A percentile compares a stretch with the other conserved stretches of the same genome.
Evolutionary conservation across 108 stramenopile species (phyloP).

Genomic region (Cyclostephanos invisitatus): DNA sequence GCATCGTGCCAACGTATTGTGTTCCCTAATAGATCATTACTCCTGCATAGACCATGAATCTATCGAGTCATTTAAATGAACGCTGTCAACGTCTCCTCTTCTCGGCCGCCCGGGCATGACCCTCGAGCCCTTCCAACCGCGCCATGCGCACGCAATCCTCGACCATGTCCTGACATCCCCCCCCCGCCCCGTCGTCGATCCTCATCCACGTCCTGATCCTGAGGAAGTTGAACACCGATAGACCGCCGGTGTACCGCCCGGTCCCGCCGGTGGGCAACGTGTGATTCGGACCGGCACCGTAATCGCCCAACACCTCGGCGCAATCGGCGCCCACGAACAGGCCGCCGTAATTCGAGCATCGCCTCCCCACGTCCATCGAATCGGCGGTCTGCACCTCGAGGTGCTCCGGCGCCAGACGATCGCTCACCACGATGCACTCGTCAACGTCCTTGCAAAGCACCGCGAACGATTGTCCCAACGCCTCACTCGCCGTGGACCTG

Average conservation of each 20-base stretch:
- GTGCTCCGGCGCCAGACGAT: slow-evolving; percentile 96
- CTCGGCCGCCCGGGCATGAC: slow-evolving; percentile 97
- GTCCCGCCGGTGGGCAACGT: slow-evolving; percentile 98
- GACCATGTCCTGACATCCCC: slow-evolving; percentile 77
- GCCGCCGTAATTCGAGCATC: slow-evolving; percentile 93
- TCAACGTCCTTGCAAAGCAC: slow-evolving; percentile 82
- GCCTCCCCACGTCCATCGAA: slow-evolving; percentile 65
- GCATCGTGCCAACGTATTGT: too few species aligned
- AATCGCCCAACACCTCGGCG: slow-evolving; percentile 98
- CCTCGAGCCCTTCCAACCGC: slow-evolving; percentile 96
- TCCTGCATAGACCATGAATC: background rate
- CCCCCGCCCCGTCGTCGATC: slow-evolving; percentile 70
- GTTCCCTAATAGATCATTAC: background rate
- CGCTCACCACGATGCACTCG: slow-evolving; percentile 82
- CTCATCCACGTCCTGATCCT: slow-evolving; percentile 94
- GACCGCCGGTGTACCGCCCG: slow-evolving; percentile 96
- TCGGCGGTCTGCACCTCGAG: slow-evolving; percentile 95
- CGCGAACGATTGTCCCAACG: slow-evolving; percentile 82
- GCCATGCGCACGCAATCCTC: slow-evolving; percentile 94
- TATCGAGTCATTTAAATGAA: background rate
- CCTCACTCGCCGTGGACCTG: slow-evolving; percentile 80
- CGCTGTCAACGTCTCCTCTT: slow-evolving; percentile 51
- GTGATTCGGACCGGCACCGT: slow-evolving; percentile 99
- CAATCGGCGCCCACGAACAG: slow-evolving; percentile 93
- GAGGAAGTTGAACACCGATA: slow-evolving; percentile 96